Evolutionary conservation across 148 eudicot genomes (phyloP).

Genomic region (Camellia sinensis): DNA sequence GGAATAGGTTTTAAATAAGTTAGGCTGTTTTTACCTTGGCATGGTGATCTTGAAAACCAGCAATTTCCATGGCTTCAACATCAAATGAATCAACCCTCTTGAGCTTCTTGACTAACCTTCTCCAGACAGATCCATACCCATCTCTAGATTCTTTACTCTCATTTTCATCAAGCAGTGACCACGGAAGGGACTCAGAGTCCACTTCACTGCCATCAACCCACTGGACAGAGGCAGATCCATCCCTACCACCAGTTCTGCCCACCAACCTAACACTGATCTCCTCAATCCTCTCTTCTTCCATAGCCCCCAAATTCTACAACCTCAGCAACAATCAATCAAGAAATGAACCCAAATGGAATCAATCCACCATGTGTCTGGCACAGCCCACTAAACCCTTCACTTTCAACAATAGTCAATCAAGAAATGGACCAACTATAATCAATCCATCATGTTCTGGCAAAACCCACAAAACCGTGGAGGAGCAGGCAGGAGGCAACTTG

Average conservation of each 20-base stretch:
- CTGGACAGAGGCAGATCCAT: constrained; percentile 28
- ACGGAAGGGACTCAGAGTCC: constrained; percentile 53
- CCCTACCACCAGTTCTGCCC: constrained; percentile 49
- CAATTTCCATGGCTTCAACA: constrained; percentile 94
- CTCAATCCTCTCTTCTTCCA: constrained; percentile 63
- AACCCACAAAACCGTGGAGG: no score
- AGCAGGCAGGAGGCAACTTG: no score
- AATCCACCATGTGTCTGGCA: not conserved
- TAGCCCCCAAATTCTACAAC: constrained; percentile 14
- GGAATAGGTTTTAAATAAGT: not conserved
- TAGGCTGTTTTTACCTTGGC: constrained; percentile 41
- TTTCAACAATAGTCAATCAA: no score
- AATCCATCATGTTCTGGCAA: no score
- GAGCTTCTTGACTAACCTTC: constrained; percentile 83
- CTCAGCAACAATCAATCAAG: not conserved
- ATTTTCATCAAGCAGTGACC: constrained; percentile 43
- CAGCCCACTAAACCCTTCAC: not conserved
- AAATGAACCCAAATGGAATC: not conserved
- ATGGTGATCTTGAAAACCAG: constrained; percentile 62
- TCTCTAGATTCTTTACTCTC: constrained; percentile 24
- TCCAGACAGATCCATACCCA: constrained; percentile 50
- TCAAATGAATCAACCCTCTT: constrained; percentile 84
- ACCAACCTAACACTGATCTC: constrained; percentile 47
- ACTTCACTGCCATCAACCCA: constrained; percentile 99
- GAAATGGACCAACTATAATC: no score